Percentiles rank a stretch among this genome's conserved stretches.
Evolutionary conservation across 768 basidiomycete species (phyloP).

Genomic region (Suillus plorans): DNA sequence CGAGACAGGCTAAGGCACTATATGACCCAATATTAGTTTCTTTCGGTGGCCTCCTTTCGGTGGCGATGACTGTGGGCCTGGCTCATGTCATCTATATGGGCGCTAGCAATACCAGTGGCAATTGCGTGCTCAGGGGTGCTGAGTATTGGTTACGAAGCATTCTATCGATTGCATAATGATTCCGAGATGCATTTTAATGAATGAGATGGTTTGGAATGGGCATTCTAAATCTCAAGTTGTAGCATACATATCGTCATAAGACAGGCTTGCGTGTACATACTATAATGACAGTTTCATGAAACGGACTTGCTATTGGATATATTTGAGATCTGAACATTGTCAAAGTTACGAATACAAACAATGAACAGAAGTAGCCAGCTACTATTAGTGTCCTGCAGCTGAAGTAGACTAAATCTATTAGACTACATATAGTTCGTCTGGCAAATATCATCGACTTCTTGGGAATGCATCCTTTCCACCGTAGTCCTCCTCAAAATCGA

Average conservation of each 20-base stretch:
- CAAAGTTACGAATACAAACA: constrained; percentile 6
- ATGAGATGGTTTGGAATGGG: background rate
- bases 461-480: constrained; percentile 17
- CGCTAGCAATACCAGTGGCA: background rate
- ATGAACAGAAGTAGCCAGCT: constrained; percentile 31
- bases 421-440: background rate
- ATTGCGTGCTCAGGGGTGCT: background rate
- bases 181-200: background rate
- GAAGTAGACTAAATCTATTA: constrained; percentile 10
- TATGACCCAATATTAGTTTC: background rate
- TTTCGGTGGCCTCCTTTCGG: background rate
- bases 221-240: background rate
- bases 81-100: background rate
- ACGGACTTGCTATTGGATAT: background rate
- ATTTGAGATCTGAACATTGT: background rate
- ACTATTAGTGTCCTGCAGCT: constrained; percentile 21
- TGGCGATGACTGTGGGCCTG: background rate
- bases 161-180: background rate
- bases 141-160: background rate
- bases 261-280: background rate
- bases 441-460: constrained; percentile 4
- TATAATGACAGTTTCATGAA: background rate
- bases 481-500: constrained; percentile 19
- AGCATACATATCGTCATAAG: background rate
- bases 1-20: background rate